phyloP scores from a whole-genome alignment of 148 eudicot species.

The Silene uniflora region DNA sequence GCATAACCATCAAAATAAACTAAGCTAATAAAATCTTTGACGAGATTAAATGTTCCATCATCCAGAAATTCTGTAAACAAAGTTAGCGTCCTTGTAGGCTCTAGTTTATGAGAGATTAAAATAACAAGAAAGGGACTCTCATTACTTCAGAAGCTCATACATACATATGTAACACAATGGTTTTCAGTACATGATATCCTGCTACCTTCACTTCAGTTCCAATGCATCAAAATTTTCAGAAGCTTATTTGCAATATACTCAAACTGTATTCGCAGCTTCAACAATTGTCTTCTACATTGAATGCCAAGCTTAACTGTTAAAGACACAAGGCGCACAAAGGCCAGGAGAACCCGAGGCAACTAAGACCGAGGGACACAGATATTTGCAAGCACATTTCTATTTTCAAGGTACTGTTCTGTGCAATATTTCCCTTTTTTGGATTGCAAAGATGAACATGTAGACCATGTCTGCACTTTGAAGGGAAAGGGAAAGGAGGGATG shows the following conservation, averaged over 20 bases:
- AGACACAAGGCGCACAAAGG: not conserved
- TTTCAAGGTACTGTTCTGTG: not conserved
- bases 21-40: not conserved
- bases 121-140: not conserved
- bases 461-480: too few species aligned
- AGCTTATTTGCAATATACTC: conserved; percentile 3
- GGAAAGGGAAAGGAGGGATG: too few species aligned
- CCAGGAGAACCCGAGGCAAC: not conserved
- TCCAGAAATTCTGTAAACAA: not conserved
- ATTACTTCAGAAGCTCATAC: conserved; percentile 5
- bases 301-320: not conserved
- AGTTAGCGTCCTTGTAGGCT: not conserved
- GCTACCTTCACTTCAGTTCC: too few species aligned
- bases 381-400: not conserved
- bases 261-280: not conserved
- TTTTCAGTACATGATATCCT: too few species aligned
- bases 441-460: too few species aligned
- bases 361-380: not conserved
- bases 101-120: not conserved
- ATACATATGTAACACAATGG: too few species aligned
- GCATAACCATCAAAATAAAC: not conserved
- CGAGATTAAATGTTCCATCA: not conserved
- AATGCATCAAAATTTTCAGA: too few species aligned
- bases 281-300: not conserved
- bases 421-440: not conserved